A percentile compares a stretch with the other conserved stretches of the same genome.
Evolutionary conservation across 2,329 filamentous ascomycete genomes (phyloP).

Genomic region (Alternaria tenuissima): DNA sequence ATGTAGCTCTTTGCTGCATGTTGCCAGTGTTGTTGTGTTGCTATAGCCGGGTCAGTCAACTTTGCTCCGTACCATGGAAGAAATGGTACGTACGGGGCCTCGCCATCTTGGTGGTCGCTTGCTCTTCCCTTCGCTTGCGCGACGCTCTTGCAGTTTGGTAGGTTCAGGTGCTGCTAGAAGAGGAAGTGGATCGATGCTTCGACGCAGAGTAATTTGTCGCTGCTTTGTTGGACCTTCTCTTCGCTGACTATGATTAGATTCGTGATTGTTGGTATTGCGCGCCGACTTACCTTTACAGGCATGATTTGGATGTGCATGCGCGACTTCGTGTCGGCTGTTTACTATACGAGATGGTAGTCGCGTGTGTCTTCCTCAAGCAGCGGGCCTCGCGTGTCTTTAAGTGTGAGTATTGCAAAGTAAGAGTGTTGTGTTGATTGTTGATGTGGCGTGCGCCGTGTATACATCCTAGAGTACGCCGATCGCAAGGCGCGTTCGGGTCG

Average conservation of each 20-base stretch:
- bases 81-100: constrained; percentile 3
- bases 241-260: constrained; percentile 1
- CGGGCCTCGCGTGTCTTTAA: neutral
- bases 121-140: constrained; percentile 1
- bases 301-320: neutral
- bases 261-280: neutral
- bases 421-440: constrained; percentile 5
- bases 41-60: neutral
- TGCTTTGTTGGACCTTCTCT: constrained; percentile 8
- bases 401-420: neutral
- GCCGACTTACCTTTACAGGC: constrained; percentile 13
- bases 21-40: neutral
- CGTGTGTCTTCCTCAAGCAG: neutral
- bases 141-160: constrained; percentile 7
- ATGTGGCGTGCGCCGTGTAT: constrained; percentile 9
- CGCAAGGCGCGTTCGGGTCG: constrained; percentile 16
- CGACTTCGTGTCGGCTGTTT: neutral
- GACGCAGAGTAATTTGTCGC: constrained; percentile 4
- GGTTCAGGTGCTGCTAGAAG: neutral
- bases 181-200: constrained; percentile 6
- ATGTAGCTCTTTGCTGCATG: neutral
- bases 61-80: no score
- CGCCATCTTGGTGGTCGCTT: constrained; percentile 19
- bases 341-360: neutral
- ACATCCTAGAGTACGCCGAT: constrained; percentile 11